A percentile compares a stretch with the other conserved stretches of the same genome.
phyloP scores from a whole-genome alignment of 495 filamentous ascomycete species.

The Neurospora terricola region DNA sequence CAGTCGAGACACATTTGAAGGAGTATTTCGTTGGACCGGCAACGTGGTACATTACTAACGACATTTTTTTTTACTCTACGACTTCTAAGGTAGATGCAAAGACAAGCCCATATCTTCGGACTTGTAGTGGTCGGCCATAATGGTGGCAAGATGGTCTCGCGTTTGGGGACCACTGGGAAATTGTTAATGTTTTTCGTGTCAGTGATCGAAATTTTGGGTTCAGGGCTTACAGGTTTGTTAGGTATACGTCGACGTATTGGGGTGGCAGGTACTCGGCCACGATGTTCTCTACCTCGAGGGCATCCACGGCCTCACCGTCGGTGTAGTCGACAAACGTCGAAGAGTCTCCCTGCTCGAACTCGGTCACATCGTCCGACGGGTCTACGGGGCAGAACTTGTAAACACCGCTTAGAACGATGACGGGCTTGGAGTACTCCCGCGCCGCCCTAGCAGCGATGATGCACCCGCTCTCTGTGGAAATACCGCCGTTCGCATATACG shows the following conservation, averaged over 20 bases:
- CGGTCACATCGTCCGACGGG: slow-evolving; percentile 63
- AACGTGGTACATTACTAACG: neutral
- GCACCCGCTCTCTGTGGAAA: slow-evolving; percentile 71
- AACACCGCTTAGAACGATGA: slow-evolving; percentile 74
- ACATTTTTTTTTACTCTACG: neutral
- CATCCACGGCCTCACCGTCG: slow-evolving; percentile 63
- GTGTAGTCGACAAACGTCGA: slow-evolving; percentile 62
- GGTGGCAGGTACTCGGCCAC: slow-evolving; percentile 74
- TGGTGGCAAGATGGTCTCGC: slow-evolving; percentile 68
- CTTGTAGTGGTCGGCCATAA: slow-evolving; percentile 79
- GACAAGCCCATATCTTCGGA: slow-evolving; percentile 64
- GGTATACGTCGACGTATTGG: slow-evolving; percentile 76
- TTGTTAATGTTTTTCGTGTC: slow-evolving; percentile 15
- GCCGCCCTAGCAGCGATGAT: slow-evolving; percentile 73
- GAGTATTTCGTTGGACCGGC: neutral
- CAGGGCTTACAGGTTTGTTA: slow-evolving; percentile 76
- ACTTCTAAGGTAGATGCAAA: slow-evolving; percentile 14
- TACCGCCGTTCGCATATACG: slow-evolving; percentile 75
- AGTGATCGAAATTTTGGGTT: neutral
- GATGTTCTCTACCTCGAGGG: slow-evolving; percentile 71
- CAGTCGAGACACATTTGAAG: neutral
- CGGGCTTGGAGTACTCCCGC: slow-evolving; percentile 64
- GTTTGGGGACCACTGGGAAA: slow-evolving; percentile 61
- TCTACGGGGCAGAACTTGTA: slow-evolving; percentile 88
- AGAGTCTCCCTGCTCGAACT: slow-evolving; percentile 75